Percentiles rank a stretch among this genome's conserved stretches.
Conservation (phyloP, 192 early-diverging fungal species). For the Gonapodya prolifera region DNA sequence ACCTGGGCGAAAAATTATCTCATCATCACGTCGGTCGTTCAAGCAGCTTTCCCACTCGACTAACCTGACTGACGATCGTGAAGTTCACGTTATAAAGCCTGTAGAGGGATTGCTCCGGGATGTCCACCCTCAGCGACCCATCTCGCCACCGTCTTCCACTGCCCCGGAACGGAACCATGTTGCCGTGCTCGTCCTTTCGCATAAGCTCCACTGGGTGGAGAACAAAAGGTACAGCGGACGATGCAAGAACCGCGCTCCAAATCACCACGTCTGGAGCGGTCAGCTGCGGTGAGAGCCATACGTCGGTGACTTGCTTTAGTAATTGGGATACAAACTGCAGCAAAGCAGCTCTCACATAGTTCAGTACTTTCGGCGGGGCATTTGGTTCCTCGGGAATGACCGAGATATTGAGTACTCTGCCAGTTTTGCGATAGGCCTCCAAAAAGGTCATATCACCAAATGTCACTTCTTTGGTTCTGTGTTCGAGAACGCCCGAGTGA, state of each 20-base stretch:
- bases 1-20: too few relatives aligned
- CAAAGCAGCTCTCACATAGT: constrained; percentile 81
- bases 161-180: constrained; percentile 59
- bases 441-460: constrained; percentile 78
- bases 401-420: constrained; percentile 73
- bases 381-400: constrained; percentile 61
- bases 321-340: too few relatives aligned
- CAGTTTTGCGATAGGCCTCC: constrained; percentile 82
- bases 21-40: too few relatives aligned
- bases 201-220: constrained; percentile 71
- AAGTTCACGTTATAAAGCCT: constrained; percentile 68
- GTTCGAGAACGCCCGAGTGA: too few relatives aligned
- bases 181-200: constrained; percentile 47
- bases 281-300: background rate
- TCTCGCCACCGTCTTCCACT: constrained; percentile 67
- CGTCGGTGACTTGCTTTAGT: background rate
- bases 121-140: constrained; percentile 57
- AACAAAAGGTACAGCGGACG: constrained; percentile 71
- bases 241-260: constrained; percentile 78
- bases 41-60: too few relatives aligned
- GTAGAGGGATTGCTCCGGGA: constrained; percentile 60
- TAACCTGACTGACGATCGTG: too few relatives aligned
- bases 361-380: constrained; percentile 68
- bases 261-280: constrained; percentile 57
- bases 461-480: too few relatives aligned